These are phyloP conservation scores for Leccinum longicurvipes DNA, from an alignment of 768 basidiomycete species.

Conservation along the genomic window DNA sequence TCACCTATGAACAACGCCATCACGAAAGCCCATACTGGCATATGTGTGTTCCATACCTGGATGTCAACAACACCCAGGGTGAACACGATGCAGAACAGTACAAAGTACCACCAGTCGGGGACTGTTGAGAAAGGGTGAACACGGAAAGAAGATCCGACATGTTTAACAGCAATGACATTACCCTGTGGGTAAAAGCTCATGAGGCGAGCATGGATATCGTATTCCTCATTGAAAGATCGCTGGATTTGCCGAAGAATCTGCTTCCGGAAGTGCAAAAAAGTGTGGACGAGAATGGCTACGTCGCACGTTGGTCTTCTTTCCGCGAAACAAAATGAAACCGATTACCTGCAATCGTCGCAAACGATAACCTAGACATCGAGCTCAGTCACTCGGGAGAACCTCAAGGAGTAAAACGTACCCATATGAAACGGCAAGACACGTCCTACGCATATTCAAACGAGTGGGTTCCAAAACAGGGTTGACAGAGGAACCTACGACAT, in stretches of 20 bases:
- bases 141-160: neutral
- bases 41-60: slow-evolving; percentile 66
- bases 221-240: slow-evolving; percentile 68
- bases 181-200: slow-evolving; percentile 67
- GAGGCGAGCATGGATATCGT: slow-evolving; percentile 80
- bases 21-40: slow-evolving; percentile 69
- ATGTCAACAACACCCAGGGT: slow-evolving; percentile 66
- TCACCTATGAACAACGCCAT: slow-evolving; percentile 56
- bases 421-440: slow-evolving; percentile 31
- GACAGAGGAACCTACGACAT: slow-evolving; percentile 37
- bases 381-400: slow-evolving; percentile 16
- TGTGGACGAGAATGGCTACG: slow-evolving; percentile 27
- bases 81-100: slow-evolving; percentile 70
- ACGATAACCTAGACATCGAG: slow-evolving; percentile 67
- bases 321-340: neutral
- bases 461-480: slow-evolving; percentile 3
- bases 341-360: slow-evolving; percentile 72
- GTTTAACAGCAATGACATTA: neutral
- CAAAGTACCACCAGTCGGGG: slow-evolving; percentile 82
- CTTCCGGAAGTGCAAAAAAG: slow-evolving; percentile 66
- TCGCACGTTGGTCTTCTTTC: neutral
- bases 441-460: slow-evolving; percentile 9
- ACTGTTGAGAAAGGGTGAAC: slow-evolving; percentile 37
- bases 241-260: slow-evolving; percentile 73
- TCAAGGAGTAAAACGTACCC: slow-evolving; percentile 12